Percentiles rank a stretch among this genome's conserved stretches.
phyloP scores from a whole-genome alignment of 31 red algal species.

The Endocladia muricata region DNA sequence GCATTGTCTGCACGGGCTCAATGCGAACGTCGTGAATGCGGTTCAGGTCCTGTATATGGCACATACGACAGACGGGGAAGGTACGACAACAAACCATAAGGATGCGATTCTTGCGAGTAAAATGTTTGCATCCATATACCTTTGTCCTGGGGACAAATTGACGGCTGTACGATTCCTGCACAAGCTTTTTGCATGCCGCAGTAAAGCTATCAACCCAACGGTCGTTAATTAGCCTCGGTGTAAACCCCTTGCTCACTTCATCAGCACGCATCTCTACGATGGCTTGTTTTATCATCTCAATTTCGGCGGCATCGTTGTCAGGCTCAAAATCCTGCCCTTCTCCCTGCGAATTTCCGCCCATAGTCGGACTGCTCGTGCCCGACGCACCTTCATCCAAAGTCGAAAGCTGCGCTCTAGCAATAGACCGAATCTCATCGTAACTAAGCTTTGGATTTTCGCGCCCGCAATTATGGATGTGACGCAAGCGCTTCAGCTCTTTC shows the following conservation, averaged over 20 bases:
- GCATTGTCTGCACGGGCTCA: constrained; percentile 72
- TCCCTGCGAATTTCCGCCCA: neutral
- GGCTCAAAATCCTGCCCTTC: constrained; percentile 11
- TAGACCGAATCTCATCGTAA: constrained; percentile 57
- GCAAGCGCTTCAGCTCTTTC: constrained; percentile 43
- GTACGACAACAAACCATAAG: constrained; percentile 70
- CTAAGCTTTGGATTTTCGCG: constrained; percentile 57
- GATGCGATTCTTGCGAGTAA: constrained; percentile 68
- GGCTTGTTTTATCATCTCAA: constrained; percentile 65
- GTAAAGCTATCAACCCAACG: constrained; percentile 48
- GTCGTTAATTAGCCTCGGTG: constrained; percentile 29
- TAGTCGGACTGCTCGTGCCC: neutral
- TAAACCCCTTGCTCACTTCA: constrained; percentile 44
- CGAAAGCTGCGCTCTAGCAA: constrained; percentile 38
- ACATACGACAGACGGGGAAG: constrained; percentile 76
- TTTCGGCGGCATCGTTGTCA: constrained; percentile 32
- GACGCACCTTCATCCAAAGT: neutral
- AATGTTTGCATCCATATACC: constrained; percentile 65
- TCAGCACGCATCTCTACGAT: constrained; percentile 72
- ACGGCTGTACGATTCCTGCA: constrained; percentile 51
- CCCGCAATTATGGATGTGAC: constrained; percentile 54
- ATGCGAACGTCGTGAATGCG: constrained; percentile 75
- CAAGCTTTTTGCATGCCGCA: constrained; percentile 36
- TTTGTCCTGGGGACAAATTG: constrained; percentile 58
- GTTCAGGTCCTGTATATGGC: constrained; percentile 65